Evolutionary conservation across 305 asterid genomes (phyloP).

Genomic region (Solanum hybrid): DNA sequence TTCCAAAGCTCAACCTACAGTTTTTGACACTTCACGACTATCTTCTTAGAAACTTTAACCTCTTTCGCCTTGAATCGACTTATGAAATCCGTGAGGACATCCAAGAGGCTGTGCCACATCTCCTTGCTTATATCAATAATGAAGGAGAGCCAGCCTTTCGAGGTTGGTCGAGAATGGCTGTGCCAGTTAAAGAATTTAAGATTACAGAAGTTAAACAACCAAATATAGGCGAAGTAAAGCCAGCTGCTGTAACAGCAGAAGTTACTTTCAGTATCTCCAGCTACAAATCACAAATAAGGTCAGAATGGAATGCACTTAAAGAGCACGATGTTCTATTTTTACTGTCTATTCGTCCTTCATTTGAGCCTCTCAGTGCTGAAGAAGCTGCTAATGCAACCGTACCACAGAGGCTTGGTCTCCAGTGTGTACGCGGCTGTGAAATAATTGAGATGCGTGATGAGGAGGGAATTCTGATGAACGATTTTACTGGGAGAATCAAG

Average conservation of each 20-base stretch:
- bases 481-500: conserved; percentile 89
- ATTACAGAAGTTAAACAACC: conserved; percentile 82
- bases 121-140: conserved; percentile 69
- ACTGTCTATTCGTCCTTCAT: conserved; percentile 75
- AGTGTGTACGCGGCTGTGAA: conserved; percentile 96
- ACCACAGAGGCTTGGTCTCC: conserved; percentile 90
- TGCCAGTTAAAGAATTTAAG: conserved; percentile 76
- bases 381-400: conserved; percentile 84
- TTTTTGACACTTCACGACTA: conserved; percentile 94
- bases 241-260: conserved; percentile 80
- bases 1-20: conserved; percentile 93
- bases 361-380: conserved; percentile 85
- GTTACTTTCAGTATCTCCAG: conserved; percentile 89
- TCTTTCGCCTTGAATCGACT: conserved; percentile 96
- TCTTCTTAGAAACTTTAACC: conserved; percentile 93
- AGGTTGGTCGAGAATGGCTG: conserved; percentile 99
- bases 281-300: conserved; percentile 88
- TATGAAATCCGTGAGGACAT: conserved; percentile 98
- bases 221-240: conserved; percentile 95
- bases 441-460: conserved; percentile 89
- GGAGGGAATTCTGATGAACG: conserved; percentile 95
- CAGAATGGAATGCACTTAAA: conserved; percentile 95
- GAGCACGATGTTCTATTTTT: conserved; percentile 96
- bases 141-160: conserved; percentile 98
- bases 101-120: conserved; percentile 97